A percentile compares a stretch with the other conserved stretches of the same genome.
phyloP scores from a whole-genome alignment of 345 rosid genomes.

The Raphanus raphanistrum region DNA sequence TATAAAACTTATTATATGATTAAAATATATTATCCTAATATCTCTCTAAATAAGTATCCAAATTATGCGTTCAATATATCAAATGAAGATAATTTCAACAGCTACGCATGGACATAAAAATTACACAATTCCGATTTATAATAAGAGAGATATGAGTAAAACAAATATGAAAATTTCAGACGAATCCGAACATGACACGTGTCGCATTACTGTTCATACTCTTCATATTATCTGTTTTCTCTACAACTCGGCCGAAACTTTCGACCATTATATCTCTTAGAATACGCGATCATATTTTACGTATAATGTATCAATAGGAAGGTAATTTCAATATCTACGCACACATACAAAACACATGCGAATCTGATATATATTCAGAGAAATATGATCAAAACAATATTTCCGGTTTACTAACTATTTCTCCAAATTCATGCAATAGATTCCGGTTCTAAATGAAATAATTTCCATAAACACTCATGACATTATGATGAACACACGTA shows the following conservation, averaged over 20 bases:
- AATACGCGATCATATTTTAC: not conserved
- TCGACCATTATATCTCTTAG: not conserved
- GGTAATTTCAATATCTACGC: not conserved
- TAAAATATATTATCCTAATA: not conserved
- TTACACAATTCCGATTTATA: too few relatives aligned
- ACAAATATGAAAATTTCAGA: not conserved
- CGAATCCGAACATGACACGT: not conserved
- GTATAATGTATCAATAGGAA: not conserved
- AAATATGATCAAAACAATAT: not conserved
- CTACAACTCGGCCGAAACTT: not conserved
- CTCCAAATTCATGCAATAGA: not conserved
- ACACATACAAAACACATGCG: too few relatives aligned
- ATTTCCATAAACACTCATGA: not conserved
- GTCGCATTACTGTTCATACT: not conserved
- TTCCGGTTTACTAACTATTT: not conserved
- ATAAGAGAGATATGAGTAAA: too few relatives aligned
- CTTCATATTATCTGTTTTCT: not conserved
- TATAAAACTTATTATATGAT: not conserved
- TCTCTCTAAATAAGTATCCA: too few relatives aligned
- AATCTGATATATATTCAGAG: not conserved
- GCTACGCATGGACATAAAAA: too few relatives aligned
- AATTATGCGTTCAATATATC: too few relatives aligned
- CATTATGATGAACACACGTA: too few relatives aligned
- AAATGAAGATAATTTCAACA: too few relatives aligned
- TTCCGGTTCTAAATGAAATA: not conserved